These are phyloP conservation scores for Lentinus tigrinus DNA, from an alignment of 768 basidiomycete species.

Conservation along the genomic window DNA sequence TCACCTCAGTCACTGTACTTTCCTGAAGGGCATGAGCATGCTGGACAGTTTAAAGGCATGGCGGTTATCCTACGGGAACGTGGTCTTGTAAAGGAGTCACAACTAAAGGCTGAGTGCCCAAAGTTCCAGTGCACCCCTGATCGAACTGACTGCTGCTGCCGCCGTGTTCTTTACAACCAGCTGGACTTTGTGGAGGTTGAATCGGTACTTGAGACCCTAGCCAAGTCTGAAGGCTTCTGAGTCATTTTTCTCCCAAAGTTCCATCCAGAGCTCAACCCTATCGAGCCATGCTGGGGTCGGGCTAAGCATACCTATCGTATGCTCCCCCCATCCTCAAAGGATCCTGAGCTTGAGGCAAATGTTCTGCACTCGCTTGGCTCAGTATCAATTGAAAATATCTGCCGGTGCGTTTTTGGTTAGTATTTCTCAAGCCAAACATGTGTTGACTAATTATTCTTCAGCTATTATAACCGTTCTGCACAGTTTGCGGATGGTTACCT, in stretches of 20 bases:
- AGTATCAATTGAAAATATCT: constrained; percentile 15
- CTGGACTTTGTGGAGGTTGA: constrained; percentile 39
- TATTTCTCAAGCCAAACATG: too few relatives aligned
- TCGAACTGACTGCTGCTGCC: constrained; percentile 31
- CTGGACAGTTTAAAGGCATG: constrained; percentile 25
- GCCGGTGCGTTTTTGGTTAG: not conserved
- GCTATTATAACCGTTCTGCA: too few relatives aligned
- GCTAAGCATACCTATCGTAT: constrained; percentile 35
- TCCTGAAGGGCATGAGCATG: not conserved
- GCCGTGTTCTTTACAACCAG: constrained; percentile 37
- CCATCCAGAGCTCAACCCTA: constrained; percentile 39
- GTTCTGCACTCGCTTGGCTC: constrained; percentile 27
- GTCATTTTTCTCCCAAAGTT: constrained; percentile 41
- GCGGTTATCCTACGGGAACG: constrained; percentile 30
- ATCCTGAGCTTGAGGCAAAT: constrained; percentile 36
- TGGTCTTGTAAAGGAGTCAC: constrained; percentile 7
- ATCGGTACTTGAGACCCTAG: constrained; percentile 32
- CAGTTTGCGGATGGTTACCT: not conserved
- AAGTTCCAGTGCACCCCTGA: constrained; percentile 31
- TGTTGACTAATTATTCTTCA: not conserved
- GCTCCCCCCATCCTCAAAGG: constrained; percentile 24
- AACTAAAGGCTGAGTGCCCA: constrained; percentile 29
- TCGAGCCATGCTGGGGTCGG: constrained; percentile 39
- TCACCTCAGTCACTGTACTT: constrained; percentile 20
- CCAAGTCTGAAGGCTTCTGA: constrained; percentile 24